Evolutionary conservation across 352 stramenopile species (phyloP).

Genomic region (Pythium guiyangense): DNA sequence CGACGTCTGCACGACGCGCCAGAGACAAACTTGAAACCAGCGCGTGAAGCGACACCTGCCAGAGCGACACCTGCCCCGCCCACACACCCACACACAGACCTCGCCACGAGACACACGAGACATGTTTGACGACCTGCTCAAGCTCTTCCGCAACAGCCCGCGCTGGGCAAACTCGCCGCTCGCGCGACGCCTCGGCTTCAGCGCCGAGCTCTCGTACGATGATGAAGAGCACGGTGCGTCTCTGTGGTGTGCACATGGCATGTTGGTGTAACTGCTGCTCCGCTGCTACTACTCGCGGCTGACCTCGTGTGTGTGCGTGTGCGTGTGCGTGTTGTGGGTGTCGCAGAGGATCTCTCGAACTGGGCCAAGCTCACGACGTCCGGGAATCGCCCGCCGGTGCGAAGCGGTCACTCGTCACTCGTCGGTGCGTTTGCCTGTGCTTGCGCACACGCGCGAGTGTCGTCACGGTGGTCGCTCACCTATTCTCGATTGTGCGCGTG

Average conservation of each 20-base stretch:
- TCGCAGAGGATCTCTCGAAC: constrained; percentile 51
- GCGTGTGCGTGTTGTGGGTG: neutral
- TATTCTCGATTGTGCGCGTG: neutral
- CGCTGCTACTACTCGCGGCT: no score
- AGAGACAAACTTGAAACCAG: constrained; percentile 11
- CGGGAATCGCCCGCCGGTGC: constrained; percentile 58
- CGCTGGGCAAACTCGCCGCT: constrained; percentile 76
- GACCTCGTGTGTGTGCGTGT: no score
- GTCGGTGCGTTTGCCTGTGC: constrained; percentile 66
- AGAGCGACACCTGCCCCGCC: constrained; percentile 3
- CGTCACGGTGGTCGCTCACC: no score
- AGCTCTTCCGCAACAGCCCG: constrained; percentile 78
- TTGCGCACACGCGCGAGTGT: no score
- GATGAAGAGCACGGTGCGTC: constrained; percentile 42
- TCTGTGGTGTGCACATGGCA: neutral
- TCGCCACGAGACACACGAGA: no score
- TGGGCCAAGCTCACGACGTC: constrained; percentile 77
- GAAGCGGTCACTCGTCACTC: constrained; percentile 75
- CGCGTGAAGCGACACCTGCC: no score
- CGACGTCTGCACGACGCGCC: no score
- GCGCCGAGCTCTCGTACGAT: constrained; percentile 55
- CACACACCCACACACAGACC: no score
- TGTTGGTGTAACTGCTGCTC: constrained; percentile 3
- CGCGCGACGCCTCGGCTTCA: constrained; percentile 63
- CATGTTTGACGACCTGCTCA: constrained; percentile 74